phyloP scores from a whole-genome alignment of 2,329 filamentous ascomycete species.

The Akanthomyces uredinophilus region DNA sequence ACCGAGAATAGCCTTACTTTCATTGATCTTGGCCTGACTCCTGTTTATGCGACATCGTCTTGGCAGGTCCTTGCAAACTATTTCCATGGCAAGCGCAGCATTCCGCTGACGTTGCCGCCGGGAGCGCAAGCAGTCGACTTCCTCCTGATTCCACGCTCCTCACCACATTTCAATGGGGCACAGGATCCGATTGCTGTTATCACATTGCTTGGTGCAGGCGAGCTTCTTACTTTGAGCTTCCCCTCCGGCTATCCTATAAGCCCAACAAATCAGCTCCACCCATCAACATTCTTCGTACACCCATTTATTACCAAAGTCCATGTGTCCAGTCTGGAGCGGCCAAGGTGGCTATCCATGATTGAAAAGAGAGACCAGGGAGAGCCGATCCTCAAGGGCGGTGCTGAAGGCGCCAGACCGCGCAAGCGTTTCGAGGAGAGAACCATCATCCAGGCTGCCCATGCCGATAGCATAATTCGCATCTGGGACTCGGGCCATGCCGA shows the following conservation, averaged over 20 bases:
- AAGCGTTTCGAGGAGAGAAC: constrained; percentile 79
- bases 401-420: constrained; percentile 61
- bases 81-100: constrained; percentile 69
- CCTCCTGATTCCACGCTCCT: constrained; percentile 73
- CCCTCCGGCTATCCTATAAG: constrained; percentile 87
- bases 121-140: constrained; percentile 76
- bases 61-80: constrained; percentile 80
- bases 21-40: constrained; percentile 81
- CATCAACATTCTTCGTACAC: constrained; percentile 82
- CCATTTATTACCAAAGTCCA: constrained; percentile 75
- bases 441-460: constrained; percentile 80
- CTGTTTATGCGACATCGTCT: constrained; percentile 83
- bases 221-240: constrained; percentile 85
- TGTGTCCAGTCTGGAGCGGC: constrained; percentile 69
- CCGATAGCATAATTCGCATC: constrained; percentile 82
- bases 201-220: constrained; percentile 74
- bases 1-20: constrained; percentile 77
- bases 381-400: constrained; percentile 71
- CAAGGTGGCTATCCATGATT: constrained; percentile 84
- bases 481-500: constrained; percentile 93
- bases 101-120: constrained; percentile 68
- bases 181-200: constrained; percentile 89
- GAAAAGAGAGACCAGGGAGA: constrained; percentile 78
- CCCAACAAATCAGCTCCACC: constrained; percentile 87
- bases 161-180: constrained; percentile 80